Percentiles rank a stretch among this genome's conserved stretches.
phyloP scores from a whole-genome alignment of 1,284 basidiomycete genomes.

The Boletus subluridellus region DNA sequence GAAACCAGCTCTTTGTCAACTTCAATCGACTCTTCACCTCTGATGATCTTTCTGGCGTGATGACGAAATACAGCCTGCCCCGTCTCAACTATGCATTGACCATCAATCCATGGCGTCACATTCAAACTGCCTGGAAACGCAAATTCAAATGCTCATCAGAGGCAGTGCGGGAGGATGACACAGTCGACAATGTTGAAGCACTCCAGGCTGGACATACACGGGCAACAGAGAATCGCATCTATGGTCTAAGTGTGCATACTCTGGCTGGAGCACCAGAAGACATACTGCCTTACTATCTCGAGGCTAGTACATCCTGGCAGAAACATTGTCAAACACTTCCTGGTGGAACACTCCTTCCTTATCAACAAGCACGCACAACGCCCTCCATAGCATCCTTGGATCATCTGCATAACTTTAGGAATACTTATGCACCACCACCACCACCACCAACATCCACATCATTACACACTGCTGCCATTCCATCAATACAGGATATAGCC shows the following conservation, averaged over 20 bases:
- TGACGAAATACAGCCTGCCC: background rate
- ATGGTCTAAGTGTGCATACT: slow-evolving; percentile 10
- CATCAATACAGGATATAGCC: no score
- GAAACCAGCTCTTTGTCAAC: slow-evolving; percentile 27
- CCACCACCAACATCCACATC: no score
- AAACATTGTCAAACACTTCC: background rate
- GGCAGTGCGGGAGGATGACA: slow-evolving; percentile 2
- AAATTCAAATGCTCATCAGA: slow-evolving; percentile 11
- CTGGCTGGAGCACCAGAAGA: background rate
- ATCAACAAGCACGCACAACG: background rate
- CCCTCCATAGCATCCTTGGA: no score
- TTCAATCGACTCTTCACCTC: slow-evolving; percentile 21
- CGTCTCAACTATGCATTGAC: background rate
- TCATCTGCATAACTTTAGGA: no score
- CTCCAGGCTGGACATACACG: slow-evolving; percentile 23
- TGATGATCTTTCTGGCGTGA: slow-evolving; percentile 9
- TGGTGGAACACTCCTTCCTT: no score
- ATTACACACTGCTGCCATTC: no score
- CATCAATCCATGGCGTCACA: slow-evolving; percentile 26
- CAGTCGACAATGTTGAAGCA: background rate
- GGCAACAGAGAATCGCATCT: slow-evolving; percentile 25
- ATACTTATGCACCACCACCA: no score
- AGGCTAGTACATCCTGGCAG: background rate
- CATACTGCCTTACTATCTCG: background rate
- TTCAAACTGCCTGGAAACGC: slow-evolving; percentile 24